phyloP scores from a whole-genome alignment of 257 asterid genomes.

The Henckelia pumila region DNA sequence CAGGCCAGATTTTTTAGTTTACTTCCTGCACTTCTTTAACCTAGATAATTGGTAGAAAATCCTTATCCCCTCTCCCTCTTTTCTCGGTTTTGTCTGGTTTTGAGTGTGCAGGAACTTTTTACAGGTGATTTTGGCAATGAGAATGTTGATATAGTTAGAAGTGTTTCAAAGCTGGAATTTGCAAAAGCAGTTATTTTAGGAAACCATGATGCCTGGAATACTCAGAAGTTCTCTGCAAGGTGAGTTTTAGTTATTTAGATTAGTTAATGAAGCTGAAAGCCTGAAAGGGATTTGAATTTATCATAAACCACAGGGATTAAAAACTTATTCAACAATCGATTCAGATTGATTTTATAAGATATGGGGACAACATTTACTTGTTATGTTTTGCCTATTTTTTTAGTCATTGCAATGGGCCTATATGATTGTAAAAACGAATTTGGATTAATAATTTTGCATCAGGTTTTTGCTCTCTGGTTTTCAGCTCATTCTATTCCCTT shows the following conservation, averaged over 20 bases:
- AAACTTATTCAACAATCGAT: not conserved
- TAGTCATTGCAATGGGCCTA: too few relatives aligned
- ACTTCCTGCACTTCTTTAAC: conserved; percentile 18
- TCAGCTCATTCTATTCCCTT: not conserved
- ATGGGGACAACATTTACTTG: too few relatives aligned
- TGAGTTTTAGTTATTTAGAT: conserved; percentile 21
- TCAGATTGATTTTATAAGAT: too few relatives aligned
- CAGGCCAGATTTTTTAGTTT: conserved; percentile 15
- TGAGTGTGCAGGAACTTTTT: conserved; percentile 26
- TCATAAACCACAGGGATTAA: too few relatives aligned
- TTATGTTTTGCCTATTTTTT: too few relatives aligned
- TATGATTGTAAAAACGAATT: too few relatives aligned
- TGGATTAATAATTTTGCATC: not conserved
- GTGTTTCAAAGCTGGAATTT: conserved; percentile 63
- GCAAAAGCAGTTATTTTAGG: conserved; percentile 85
- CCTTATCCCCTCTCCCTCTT: conserved; percentile 13
- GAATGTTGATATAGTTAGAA: conserved; percentile 71
- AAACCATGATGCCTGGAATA: conserved; percentile 94
- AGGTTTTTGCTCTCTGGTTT: not conserved
- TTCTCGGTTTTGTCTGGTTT: conserved; percentile 11
- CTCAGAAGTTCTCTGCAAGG: conserved; percentile 68
- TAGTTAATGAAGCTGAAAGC: not conserved
- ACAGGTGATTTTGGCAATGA: conserved; percentile 99
- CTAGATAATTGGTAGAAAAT: conserved; percentile 17
- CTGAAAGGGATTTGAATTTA: not conserved